phyloP scores from a whole-genome alignment of 2,329 filamentous ascomycete genomes.

The Fusarium guadeloupense region DNA sequence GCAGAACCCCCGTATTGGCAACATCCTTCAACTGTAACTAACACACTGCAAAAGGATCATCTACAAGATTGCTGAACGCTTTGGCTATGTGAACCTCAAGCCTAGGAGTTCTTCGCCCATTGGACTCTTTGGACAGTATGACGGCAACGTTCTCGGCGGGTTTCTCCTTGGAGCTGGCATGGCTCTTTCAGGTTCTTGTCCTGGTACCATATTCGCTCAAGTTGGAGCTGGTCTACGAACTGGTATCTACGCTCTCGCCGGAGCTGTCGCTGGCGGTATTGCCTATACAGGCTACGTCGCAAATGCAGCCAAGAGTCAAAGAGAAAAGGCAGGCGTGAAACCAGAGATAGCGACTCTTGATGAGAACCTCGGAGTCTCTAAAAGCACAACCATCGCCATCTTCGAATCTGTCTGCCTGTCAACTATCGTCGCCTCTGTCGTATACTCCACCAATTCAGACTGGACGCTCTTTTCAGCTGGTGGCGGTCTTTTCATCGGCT shows the following conservation, averaged over 20 bases:
- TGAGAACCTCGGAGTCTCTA: constrained; percentile 53
- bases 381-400: constrained; percentile 49
- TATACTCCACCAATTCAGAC: constrained; percentile 39
- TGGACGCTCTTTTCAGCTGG: constrained; percentile 55
- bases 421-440: constrained; percentile 51
- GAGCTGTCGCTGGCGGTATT: constrained; percentile 65
- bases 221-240: constrained; percentile 62
- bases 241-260: constrained; percentile 62
- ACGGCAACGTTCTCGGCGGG: constrained; percentile 73
- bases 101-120: constrained; percentile 62
- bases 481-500: constrained; percentile 67
- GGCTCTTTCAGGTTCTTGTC: constrained; percentile 71
- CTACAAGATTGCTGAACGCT: constrained; percentile 56
- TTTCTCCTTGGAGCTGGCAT: constrained; percentile 71
- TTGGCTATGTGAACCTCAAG: constrained; percentile 54
- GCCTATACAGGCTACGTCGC: constrained; percentile 58
- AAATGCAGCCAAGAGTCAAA: constrained; percentile 45
- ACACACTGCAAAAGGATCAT: constrained; percentile 48
- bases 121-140: constrained; percentile 63
- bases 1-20: constrained; percentile 39
- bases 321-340: constrained; percentile 39
- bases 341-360: constrained; percentile 49
- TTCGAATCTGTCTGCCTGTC: constrained; percentile 56
- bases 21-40: neutral
- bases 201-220: constrained; percentile 72